Evolutionary conservation across 1,284 basidiomycete genomes (phyloP).

Genomic region (Gastroboletus turbinatus): DNA sequence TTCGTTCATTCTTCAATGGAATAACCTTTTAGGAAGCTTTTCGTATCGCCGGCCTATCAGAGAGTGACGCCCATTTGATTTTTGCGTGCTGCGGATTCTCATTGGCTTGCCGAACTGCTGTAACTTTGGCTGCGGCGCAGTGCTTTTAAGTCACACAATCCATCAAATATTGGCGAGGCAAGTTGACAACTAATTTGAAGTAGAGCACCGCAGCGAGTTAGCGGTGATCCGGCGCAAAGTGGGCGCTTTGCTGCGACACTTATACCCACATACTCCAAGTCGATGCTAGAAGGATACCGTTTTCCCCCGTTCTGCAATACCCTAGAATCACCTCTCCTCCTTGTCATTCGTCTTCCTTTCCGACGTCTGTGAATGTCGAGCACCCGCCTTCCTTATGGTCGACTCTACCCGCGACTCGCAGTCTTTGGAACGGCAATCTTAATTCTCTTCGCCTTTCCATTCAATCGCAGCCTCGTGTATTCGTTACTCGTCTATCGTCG

Average conservation of each 20-base stretch:
- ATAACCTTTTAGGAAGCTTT: neutral
- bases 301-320: neutral
- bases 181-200: neutral
- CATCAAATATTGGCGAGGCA: neutral
- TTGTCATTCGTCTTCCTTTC: no score
- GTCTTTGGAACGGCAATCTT: conserved; percentile 6
- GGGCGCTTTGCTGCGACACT: neutral
- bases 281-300: neutral
- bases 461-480: conserved; percentile 26
- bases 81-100: neutral
- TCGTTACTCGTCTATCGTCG: conserved; percentile 18
- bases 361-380: conserved; percentile 5
- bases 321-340: neutral
- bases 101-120: neutral
- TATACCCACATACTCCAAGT: neutral
- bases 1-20: no score
- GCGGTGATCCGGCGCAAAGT: neutral
- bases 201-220: neutral
- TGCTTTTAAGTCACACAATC: neutral
- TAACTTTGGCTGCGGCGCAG: neutral
- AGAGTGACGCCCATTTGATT: no score
- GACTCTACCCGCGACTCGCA: neutral
- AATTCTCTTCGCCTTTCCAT: conserved; percentile 24
- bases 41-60: neutral
- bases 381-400: neutral